Conservation (phyloP, 805 yeast species). For the Groenewaldozyma salmanticensis region DNA sequence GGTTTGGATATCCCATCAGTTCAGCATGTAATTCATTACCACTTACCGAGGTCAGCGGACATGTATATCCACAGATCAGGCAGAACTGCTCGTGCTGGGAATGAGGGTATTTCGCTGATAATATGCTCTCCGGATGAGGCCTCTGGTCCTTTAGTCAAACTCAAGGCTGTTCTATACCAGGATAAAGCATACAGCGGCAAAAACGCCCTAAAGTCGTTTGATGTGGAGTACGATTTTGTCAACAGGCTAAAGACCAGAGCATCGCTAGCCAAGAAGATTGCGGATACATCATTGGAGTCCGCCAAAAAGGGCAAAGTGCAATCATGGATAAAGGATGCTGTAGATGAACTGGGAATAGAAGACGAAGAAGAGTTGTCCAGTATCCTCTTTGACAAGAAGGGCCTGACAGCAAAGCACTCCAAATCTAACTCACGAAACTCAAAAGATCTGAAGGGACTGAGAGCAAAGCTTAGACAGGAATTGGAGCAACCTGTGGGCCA, state of each 20-base stretch:
- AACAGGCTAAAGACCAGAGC: conserved; percentile 63
- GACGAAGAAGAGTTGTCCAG: conserved; percentile 51
- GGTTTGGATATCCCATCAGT: conserved; percentile 89
- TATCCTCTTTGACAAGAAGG: conserved; percentile 34
- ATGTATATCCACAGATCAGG: conserved; percentile 94
- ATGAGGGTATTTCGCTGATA: conserved; percentile 89
- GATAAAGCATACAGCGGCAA: conserved; percentile 27
- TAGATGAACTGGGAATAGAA: conserved; percentile 85
- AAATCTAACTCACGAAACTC: conserved; percentile 28
- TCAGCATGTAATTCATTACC: conserved; percentile 92
- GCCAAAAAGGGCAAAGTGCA: conserved; percentile 42
- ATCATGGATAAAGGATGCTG: conserved; percentile 81
- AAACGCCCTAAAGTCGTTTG: conserved; percentile 49
- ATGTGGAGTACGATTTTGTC: conserved; percentile 67
- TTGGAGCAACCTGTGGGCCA: conserved; percentile 46
- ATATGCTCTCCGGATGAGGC: conserved; percentile 92
- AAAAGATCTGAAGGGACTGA: conserved; percentile 37
- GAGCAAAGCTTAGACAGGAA: conserved; percentile 44
- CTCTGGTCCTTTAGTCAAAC: conserved; percentile 72
- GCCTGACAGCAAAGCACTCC: conserved; percentile 42
- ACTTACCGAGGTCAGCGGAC: conserved; percentile 89
- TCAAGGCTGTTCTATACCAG: conserved; percentile 25
- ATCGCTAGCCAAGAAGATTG: conserved; percentile 58
- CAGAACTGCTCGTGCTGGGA: conserved; percentile 94
- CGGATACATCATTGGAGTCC: conserved; percentile 57